Conservation (phyloP, 2,329 filamentous ascomycete species). For the Lachnellula arida region DNA sequence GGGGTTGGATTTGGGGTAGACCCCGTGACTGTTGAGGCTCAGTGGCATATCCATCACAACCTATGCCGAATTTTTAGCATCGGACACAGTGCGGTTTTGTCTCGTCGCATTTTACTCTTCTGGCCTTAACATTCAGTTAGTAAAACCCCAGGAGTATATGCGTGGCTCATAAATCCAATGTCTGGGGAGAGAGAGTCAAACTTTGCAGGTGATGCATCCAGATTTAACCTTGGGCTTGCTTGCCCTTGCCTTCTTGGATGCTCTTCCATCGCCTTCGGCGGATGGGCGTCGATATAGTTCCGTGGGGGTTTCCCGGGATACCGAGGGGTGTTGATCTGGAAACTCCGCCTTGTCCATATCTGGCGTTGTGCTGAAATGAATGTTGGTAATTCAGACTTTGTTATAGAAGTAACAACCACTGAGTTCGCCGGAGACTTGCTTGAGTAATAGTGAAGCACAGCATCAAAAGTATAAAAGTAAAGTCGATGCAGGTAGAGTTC, state of each 20-base stretch:
- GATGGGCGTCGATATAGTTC: slow-evolving; percentile 18
- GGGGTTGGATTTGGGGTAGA: slow-evolving; percentile 23
- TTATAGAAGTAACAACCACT: not conserved
- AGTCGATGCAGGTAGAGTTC: not conserved
- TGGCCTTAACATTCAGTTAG: slow-evolving; percentile 32
- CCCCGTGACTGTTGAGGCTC: slow-evolving; percentile 14
- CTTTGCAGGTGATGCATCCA: slow-evolving; percentile 65
- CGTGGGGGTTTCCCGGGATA: slow-evolving; percentile 10
- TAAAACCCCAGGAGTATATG: not conserved
- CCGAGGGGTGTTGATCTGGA: not conserved
- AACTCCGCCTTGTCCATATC: slow-evolving; percentile 1
- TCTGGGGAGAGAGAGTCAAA: slow-evolving; percentile 31
- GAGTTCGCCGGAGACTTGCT: not conserved
- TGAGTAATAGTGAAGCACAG: not conserved
- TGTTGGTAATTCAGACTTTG: not conserved
- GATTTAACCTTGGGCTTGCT: slow-evolving; percentile 55
- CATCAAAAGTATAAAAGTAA: not conserved
- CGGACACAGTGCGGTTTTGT: slow-evolving; percentile 55
- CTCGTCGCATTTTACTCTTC: slow-evolving; percentile 65
- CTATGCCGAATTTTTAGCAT: slow-evolving; percentile 55
- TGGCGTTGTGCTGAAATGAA: not conserved
- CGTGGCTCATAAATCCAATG: too few relatives aligned
- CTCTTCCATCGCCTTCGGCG: slow-evolving; percentile 13
- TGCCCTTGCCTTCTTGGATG: slow-evolving; percentile 23
- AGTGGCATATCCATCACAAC: slow-evolving; percentile 53